Base-by-base conservation (phyloP, 495 filamentous ascomycete genomes). In the Penicillium roqueforti region DNA sequence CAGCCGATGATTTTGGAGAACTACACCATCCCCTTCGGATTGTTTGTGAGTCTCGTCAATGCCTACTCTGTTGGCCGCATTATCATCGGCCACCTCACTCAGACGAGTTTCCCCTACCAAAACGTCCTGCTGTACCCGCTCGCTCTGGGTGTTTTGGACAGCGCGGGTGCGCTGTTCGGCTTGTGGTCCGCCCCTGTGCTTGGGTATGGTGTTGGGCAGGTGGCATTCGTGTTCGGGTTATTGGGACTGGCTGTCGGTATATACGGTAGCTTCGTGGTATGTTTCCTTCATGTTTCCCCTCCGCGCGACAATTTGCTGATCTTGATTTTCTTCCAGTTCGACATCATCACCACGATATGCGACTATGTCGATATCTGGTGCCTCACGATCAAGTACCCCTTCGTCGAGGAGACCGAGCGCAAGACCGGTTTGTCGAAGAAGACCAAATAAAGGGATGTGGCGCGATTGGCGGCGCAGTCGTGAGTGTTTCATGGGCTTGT, bases 331-430 rank as follows among this genome's bases (percentile, higher is more conserved):
- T 13, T 26, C 47, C 51, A 84, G 81, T 73, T 88, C 41, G 93
- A 97, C 68, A 89, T 97, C 28, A 95, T 97, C 57, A 88, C 91
- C 10, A 92, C 91, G 22, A 98, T 98, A 62, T 98, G 93, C 67
- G 93, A 97, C 64, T 95, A 95, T 68, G 78, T 96, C 51, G 93
- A 98, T 68, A 98, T 98, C 62, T 97, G 90, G 89, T 98, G 93
- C 63, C 76, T 97, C 70, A 95, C 87, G 0, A 98, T 98, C 69
- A 98, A 98, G 78, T 85, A 76, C 51, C 74, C 74, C 1, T 70
- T 67, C 39, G 57, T 66, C 22, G 72, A 74, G 43, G 70, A 62
- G 32, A 63, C 59, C 32, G 56, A 65, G 32, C 40, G 34, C 54
- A 66, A 66, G 57, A 53, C 54, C 18, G 50, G 48, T 19, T 52